Evolutionary conservation across 148 eudicot genomes (phyloP).

Genomic region (Chenopodium berlandieri): DNA sequence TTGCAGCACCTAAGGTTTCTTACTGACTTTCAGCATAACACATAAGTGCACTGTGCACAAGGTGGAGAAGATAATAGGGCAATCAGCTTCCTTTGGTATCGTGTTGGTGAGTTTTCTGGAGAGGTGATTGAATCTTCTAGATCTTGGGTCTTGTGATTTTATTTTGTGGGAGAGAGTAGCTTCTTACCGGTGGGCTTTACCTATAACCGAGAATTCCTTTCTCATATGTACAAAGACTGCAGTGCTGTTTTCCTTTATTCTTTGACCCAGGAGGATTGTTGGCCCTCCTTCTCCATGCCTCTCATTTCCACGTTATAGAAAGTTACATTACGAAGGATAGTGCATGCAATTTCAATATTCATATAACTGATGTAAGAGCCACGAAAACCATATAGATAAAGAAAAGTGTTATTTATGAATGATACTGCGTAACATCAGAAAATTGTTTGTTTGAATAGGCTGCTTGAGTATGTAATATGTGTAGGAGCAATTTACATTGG

Average conservation of each 20-base stretch:
- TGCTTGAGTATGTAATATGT: neutral
- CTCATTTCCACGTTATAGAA: neutral
- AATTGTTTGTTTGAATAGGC: no score
- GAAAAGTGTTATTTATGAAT: no score
- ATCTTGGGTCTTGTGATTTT: neutral
- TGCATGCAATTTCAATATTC: neutral
- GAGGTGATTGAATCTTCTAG: neutral
- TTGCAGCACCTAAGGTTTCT: neutral
- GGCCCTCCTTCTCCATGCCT: neutral
- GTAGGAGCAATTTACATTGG: neutral
- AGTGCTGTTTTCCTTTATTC: neutral
- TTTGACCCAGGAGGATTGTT: neutral
- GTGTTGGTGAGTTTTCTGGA: neutral
- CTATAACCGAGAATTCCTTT: neutral
- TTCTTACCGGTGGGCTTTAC: neutral
- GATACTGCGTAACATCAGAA: no score
- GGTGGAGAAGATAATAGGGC: neutral
- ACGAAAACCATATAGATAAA: no score
- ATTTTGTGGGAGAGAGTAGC: neutral
- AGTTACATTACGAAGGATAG: neutral
- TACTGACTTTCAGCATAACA: neutral
- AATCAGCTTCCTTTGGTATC: neutral
- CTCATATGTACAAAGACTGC: neutral
- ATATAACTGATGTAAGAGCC: neutral
- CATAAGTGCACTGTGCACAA: no score